These are phyloP conservation scores for Aspergillus luchuensis DNA, from an alignment of 2,329 filamentous ascomycete species.

Conservation along the genomic window DNA sequence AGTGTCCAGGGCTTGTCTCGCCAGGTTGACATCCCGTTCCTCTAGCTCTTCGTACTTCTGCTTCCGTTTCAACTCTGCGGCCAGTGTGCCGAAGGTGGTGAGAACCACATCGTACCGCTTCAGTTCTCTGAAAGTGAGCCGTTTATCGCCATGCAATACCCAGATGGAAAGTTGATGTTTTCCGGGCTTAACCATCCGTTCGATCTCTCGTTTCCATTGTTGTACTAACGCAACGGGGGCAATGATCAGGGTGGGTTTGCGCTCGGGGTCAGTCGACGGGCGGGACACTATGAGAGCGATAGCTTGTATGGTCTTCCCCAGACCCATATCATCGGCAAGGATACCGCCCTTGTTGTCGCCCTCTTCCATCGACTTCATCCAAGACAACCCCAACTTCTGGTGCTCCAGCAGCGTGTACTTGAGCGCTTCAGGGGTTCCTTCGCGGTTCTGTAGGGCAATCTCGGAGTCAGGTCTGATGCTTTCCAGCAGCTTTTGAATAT, in stretches of 20 bases:
- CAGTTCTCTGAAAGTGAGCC: conserved; percentile 62
- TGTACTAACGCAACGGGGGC: conserved; percentile 77
- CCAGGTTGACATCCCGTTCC: conserved; percentile 34
- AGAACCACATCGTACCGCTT: conserved; percentile 72
- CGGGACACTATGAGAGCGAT: conserved; percentile 73
- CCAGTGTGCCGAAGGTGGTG: conserved; percentile 75
- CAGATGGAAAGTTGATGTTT: conserved; percentile 63
- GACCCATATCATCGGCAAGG: conserved; percentile 78
- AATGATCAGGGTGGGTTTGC: conserved; percentile 78
- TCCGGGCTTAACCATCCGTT: conserved; percentile 63
- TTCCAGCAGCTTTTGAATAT: conserved; percentile 68
- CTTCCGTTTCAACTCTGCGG: conserved; percentile 66
- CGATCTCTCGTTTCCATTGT: conserved; percentile 83
- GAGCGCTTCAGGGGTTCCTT: conserved; percentile 70
- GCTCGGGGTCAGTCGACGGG: conserved; percentile 59
- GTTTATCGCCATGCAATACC: conserved; percentile 68
- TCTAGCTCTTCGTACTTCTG: conserved; percentile 55
- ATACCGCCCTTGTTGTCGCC: conserved; percentile 74
- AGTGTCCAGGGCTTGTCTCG: conserved; percentile 29
- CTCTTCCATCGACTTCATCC: conserved; percentile 74
- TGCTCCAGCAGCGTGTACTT: conserved; percentile 73
- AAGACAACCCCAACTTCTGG: conserved; percentile 74
- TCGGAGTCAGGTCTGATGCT: conserved; percentile 75
- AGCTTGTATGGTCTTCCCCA: conserved; percentile 82
- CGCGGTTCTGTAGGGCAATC: conserved; percentile 61